Base-by-base conservation (phyloP, 2,329 filamentous ascomycete species). In the Aspergillus sp. region DNA sequence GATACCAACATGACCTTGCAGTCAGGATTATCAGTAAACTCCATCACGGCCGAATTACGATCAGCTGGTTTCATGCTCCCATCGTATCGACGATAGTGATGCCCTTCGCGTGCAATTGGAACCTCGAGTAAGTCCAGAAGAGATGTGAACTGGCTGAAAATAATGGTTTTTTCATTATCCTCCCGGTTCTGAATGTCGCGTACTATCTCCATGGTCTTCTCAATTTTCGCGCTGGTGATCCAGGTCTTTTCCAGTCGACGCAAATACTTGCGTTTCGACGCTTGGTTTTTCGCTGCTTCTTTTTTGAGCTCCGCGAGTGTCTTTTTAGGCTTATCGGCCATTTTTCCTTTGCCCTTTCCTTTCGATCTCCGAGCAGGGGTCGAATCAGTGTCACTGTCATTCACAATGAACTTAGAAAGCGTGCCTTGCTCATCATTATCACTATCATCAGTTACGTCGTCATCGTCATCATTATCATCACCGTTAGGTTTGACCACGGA, bases 71-170 rank as follows among this genome's bases (percentile, higher is more conserved):
- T 83, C 89, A 93, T 92, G 64, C 83, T 84, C 32, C 90, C 90
- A 63, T 93, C 90, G 70, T 92, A 93, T 39, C 90, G 88, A 48
- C 83, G 80, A 66, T 87, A 89, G 32, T 76, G 76, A 68, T 84
- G 81, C 17, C 79, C 79, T 50, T 80, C 77, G n/a, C 82, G 76
- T 55, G 79, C 76, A 60, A 93, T 83, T 0, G 89, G 87, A 5
- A 93, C 82, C 72, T 93, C 89, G 15, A 93, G 77, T 5, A 93
- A 80, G 71, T 93, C 90, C 2, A 95, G 83, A 17, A 93, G 79
- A 0, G 89, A 86, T 0, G 90, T 93, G 77, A 90, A 95, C 66
- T 92, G 89, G 56, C 86, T 90, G 76, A 95, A 95, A 61, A 95
- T 83, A 53, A 95, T 88, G 0, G 88, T 90, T 73, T 93, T 93